These are phyloP conservation scores for Hamamelis virginiana DNA, from an alignment of 164 flowering plant species.

Conservation along the genomic window DNA sequence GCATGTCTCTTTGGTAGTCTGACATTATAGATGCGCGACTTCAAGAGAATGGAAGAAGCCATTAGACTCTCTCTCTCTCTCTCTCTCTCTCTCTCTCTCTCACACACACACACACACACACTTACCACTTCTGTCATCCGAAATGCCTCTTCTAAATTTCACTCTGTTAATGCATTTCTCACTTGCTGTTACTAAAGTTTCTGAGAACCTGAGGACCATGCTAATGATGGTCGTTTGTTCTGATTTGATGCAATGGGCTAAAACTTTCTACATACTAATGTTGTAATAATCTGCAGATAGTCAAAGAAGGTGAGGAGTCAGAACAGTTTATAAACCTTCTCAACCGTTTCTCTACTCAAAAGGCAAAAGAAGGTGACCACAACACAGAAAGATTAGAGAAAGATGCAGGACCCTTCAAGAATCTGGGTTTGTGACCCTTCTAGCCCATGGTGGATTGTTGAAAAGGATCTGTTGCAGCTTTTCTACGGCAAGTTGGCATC, in stretches of 20 bases:
- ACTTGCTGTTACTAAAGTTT: no score
- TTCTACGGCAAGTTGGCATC: conserved; percentile 25
- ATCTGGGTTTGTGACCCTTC: background rate
- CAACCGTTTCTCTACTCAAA: conserved; percentile 14
- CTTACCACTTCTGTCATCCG: no score
- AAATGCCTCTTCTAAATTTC: no score
- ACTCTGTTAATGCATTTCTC: no score
- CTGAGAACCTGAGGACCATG: no score
- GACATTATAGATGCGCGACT: no score
- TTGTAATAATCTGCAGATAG: conserved; percentile 40
- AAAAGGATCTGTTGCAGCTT: background rate
- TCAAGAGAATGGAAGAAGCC: no score
- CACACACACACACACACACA: no score
- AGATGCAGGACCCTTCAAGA: background rate
- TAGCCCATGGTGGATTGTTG: background rate
- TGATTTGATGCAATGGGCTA: background rate
- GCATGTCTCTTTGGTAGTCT: background rate
- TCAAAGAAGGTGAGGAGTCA: conserved; percentile 45
- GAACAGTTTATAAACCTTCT: conserved; percentile 32
- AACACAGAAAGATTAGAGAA: conserved; percentile 1
- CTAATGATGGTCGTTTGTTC: no score
- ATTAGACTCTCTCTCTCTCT: no score
- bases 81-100: no score
- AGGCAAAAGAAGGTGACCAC: conserved; percentile 9
- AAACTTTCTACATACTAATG: background rate